Conservation (phyloP, 2,329 filamentous ascomycete species). For the Clarireedia paspali region DNA sequence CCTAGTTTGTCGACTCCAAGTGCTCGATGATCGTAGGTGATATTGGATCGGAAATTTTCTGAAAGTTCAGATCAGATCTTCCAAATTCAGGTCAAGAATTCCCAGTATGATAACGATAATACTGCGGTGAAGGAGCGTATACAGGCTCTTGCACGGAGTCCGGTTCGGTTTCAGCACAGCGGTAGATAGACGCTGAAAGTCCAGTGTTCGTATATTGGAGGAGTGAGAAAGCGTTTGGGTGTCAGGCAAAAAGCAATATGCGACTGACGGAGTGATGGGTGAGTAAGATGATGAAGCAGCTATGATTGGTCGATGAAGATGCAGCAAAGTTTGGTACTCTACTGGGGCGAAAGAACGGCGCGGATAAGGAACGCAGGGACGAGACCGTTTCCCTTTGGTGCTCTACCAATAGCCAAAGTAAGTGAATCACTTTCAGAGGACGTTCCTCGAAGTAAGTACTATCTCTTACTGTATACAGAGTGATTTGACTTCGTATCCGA, state of each 20-base stretch:
- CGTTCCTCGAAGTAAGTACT: constrained; percentile 3
- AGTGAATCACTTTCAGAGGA: not conserved
- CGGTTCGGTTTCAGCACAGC: not conserved
- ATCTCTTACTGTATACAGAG: constrained; percentile 4
- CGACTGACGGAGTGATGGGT: constrained; percentile 4
- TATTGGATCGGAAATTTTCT: not conserved
- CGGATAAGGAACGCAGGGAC: constrained; percentile 7
- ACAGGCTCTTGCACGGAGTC: not conserved
- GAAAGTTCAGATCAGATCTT: not conserved
- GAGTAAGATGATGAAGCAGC: constrained; percentile 2
- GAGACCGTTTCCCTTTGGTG: not conserved
- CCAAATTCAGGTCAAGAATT: not conserved
- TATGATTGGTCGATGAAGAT: constrained; percentile 5
- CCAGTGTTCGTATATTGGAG: constrained; percentile 3
- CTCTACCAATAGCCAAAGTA: not conserved
- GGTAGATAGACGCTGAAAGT: not conserved
- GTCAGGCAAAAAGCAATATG: not conserved
- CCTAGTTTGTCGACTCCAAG: not conserved
- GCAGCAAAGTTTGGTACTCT: constrained; percentile 7
- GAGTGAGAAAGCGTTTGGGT: not conserved
- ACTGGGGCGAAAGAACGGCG: not conserved
- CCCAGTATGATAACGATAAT: not conserved
- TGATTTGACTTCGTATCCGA: not conserved
- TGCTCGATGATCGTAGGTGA: not conserved
- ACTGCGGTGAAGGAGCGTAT: not conserved